phyloP scores from a whole-genome alignment of 2,329 filamentous ascomycete genomes.

The Cladophialophora immunda region DNA sequence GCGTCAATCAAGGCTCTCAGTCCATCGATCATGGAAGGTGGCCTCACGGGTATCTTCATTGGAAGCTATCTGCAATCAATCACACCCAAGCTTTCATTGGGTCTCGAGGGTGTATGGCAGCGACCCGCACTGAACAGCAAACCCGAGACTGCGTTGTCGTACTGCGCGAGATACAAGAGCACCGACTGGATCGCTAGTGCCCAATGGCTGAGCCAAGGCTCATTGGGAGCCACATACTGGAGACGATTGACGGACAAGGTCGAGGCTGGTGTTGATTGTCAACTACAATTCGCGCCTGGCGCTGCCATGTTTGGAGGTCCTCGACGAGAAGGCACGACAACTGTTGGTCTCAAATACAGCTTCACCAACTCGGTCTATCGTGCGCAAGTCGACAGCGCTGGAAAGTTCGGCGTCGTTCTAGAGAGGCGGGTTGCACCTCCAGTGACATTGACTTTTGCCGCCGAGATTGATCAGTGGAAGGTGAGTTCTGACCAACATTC shows the following conservation, averaged over 20 bases:
- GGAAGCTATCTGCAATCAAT: slow-evolving; percentile 94
- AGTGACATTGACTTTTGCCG: slow-evolving; percentile 92
- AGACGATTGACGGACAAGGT: slow-evolving; percentile 90
- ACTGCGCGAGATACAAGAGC: slow-evolving; percentile 89
- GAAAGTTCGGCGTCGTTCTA: slow-evolving; percentile 89
- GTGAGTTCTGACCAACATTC: slow-evolving; percentile 63
- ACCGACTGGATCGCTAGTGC: slow-evolving; percentile 92
- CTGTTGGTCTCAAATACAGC: slow-evolving; percentile 96
- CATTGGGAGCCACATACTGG: slow-evolving; percentile 93
- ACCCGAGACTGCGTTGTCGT: slow-evolving; percentile 90
- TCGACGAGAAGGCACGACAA: slow-evolving; percentile 87
- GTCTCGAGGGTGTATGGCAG: slow-evolving; percentile 94
- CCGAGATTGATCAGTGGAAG: slow-evolving; percentile 94
- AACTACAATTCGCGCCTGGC: slow-evolving; percentile 78
- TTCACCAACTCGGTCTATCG: slow-evolving; percentile 96
- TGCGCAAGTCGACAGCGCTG: slow-evolving; percentile 93
- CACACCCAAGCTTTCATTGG: slow-evolving; percentile 84
- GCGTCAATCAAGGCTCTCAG: slow-evolving; percentile 93
- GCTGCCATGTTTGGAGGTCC: slow-evolving; percentile 78
- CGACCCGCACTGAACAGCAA: slow-evolving; percentile 82
- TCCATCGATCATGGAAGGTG: slow-evolving; percentile 91
- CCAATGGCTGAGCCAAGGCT: slow-evolving; percentile 87
- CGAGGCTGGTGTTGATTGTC: slow-evolving; percentile 94
- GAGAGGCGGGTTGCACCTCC: slow-evolving; percentile 96
- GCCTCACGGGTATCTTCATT: slow-evolving; percentile 92